phyloP scores from a whole-genome alignment of 1,284 basidiomycete species.

The Abortiporus biennis region DNA sequence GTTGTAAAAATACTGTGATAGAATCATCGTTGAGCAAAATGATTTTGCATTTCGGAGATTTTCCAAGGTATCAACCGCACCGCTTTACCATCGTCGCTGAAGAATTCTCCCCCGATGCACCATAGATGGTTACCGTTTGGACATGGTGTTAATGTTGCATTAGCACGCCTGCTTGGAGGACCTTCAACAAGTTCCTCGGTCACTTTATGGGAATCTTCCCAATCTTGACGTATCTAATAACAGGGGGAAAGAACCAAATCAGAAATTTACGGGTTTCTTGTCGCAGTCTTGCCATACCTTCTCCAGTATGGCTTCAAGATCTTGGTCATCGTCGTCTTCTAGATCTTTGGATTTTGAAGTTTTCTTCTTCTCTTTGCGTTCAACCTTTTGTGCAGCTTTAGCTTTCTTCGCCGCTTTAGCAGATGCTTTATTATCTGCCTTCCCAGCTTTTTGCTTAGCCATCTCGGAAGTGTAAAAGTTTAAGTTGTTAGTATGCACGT shows the following conservation, averaged over 20 bases:
- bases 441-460: conserved; percentile 44
- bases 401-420: conserved; percentile 70
- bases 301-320: conserved; percentile 78
- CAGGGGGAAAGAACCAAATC: conserved; percentile 3
- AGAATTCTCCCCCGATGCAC: conserved; percentile 82
- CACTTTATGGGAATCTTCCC: conserved; percentile 69
- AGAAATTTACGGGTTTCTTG: not conserved
- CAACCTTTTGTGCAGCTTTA: conserved; percentile 63
- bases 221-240: conserved; percentile 68
- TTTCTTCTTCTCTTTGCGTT: conserved; percentile 69
- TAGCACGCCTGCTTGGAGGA: conserved; percentile 75
- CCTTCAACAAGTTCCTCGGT: conserved; percentile 74
- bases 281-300: conserved; percentile 37
- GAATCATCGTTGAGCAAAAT: not conserved
- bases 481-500: not conserved
- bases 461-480: conserved; percentile 20
- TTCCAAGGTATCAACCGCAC: conserved; percentile 32
- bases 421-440: conserved; percentile 35
- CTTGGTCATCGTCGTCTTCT: conserved; percentile 62
- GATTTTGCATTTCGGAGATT: not conserved
- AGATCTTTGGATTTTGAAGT: conserved; percentile 31
- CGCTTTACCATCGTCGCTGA: conserved; percentile 76
- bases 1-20: conserved; percentile 66
- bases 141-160: conserved; percentile 74
- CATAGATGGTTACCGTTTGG: conserved; percentile 76